Base-by-base conservation (phyloP, 208 protist species). In the Phytomonas francai region DNA sequence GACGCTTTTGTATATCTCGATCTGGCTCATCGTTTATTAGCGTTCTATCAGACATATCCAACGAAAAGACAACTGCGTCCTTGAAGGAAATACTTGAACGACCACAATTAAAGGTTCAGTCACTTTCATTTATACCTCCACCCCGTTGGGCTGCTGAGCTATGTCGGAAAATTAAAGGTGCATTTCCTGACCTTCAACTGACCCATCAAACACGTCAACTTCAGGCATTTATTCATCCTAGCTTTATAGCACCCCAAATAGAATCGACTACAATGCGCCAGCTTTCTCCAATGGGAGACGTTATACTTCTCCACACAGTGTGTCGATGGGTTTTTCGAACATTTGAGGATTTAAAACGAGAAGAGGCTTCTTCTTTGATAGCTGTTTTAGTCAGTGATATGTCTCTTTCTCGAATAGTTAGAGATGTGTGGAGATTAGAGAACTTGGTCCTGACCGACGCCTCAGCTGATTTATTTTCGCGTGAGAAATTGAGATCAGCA, bases 391-490 rank as follows among this genome's bases (percentile, higher is more conserved):
- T 71, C 1, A 83, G 78, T 42, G 87, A 96, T 67, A 71, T 73
- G 0, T 63, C 80, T 27, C 74, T 96, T 42, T 88, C 85, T 68
- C 72, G 69, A 12, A 72, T 92, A 2, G 71, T 96, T 59, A 77
- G 86, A 32, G 70, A 80, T 51, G 73, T 77, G n/a, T 96, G 91
- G 88, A 65, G 75, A 31, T 70, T 96, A 68, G 86, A 92, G 59
- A 70, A 89, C 79, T 81, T 96, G 81, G 72, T 96, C 2, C 77
- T 96, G 11, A 91, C 91, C n/a, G 91, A 96, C 68, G 79, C 80
- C 28, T 85, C 83, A 3, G 77, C 85, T 14, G 74, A 91, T 27
- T 63, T 92, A 33, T 78, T 96, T 67, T 76, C 79, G 2, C 62
- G 67, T n/a, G 67, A 84, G 57, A 74, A 80, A 45, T 60, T 81